Base-by-base conservation (phyloP, 2,329 filamentous ascomycete species). In the Diaporthe helianthi region DNA sequence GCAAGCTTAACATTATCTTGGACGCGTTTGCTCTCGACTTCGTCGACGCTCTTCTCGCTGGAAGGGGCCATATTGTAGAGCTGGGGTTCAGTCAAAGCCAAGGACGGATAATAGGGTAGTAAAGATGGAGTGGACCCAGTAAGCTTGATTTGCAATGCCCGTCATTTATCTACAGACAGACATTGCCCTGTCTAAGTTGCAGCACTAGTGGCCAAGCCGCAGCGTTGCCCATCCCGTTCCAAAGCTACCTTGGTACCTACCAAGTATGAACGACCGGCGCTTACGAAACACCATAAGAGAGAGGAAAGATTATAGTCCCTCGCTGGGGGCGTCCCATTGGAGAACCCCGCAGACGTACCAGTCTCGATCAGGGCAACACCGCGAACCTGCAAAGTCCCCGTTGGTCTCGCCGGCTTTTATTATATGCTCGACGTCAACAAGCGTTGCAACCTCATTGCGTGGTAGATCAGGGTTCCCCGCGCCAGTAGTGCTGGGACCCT, bases 1-100 rank as follows among this genome's bases (percentile, higher is more conserved):
- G 66, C 46, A 26, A 15, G 36, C 49, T 71, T 66, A 19, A 71
- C 33, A 17, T 69, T 69, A 31, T 71, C 66, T 41, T 38, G 36
- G 2, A 24, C 29, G 19, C 47, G 58, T 53, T 63, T 63, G 41
- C 29, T 29, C 9, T 49, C 44, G 44, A 36, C 44, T n/a, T 63
- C 58, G 29, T 36, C 44, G 44, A 49, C 19, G 29, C 44, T 49
- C 29, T 71, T 71, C 29, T 71, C 69, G 19, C 31, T 38, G 17
- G 66, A 66, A 33, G 52, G 60, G n/a, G 58, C 44, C 58, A 63
- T 63, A 7, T 19, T 63, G 44, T 24, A 49, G 29, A 61, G 58
- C 26, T 19, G 29, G 58, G 44, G 10, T 24, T 24, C 4, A 49
- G 3, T 10, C 12, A 19, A n/a, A 49, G 41, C 58, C 41, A 49